A percentile compares a stretch with the other conserved stretches of the same genome.
Evolutionary conservation across 1,139 yeast species (phyloP).

Genomic region (Candida dubliniensis): DNA sequence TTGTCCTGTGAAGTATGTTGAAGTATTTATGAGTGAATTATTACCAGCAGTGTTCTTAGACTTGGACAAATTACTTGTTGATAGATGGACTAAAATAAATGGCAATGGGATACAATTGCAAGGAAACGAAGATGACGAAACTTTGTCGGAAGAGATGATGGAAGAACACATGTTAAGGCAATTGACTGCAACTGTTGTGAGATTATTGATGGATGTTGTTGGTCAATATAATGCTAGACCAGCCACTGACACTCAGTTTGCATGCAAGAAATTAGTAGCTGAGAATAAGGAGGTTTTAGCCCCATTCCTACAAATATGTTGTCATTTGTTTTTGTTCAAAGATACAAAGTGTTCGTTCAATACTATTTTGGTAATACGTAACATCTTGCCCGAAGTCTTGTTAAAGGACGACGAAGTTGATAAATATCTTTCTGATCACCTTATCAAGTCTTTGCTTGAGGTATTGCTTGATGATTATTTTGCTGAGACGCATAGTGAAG

Average conservation of each 20-base stretch:
- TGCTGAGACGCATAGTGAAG: conserved; percentile 86
- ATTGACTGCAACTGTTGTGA: conserved; percentile 88
- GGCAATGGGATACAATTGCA: conserved; percentile 68
- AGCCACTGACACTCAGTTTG: conserved; percentile 58
- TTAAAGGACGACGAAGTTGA: conserved; percentile 77
- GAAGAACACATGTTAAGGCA: conserved; percentile 94
- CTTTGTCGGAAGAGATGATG: conserved; percentile 96
- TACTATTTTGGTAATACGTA: conserved; percentile 76
- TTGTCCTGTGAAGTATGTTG: conserved; percentile 74
- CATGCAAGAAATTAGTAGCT: conserved; percentile 64
- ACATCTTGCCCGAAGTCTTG: conserved; percentile 65
- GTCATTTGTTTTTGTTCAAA: conserved; percentile 76
- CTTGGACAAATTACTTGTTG: conserved; percentile 66
- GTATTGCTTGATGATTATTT: conserved; percentile 76
- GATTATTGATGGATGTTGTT: conserved; percentile 83
- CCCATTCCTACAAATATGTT: conserved; percentile 72
- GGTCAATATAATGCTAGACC: conserved; percentile 62
- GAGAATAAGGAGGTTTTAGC: conserved; percentile 69
- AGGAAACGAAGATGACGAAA: conserved; percentile 74
- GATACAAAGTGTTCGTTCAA: conserved; percentile 93
- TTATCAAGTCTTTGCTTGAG: conserved; percentile 47
- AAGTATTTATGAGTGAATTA: conserved; percentile 70
- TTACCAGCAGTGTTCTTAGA: conserved; percentile 75
- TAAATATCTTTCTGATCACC: conserved; percentile 63
- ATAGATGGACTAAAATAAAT: conserved; percentile 75